Base-by-base conservation (phyloP, 1,284 basidiomycete genomes). In the Malassezia nana region DNA sequence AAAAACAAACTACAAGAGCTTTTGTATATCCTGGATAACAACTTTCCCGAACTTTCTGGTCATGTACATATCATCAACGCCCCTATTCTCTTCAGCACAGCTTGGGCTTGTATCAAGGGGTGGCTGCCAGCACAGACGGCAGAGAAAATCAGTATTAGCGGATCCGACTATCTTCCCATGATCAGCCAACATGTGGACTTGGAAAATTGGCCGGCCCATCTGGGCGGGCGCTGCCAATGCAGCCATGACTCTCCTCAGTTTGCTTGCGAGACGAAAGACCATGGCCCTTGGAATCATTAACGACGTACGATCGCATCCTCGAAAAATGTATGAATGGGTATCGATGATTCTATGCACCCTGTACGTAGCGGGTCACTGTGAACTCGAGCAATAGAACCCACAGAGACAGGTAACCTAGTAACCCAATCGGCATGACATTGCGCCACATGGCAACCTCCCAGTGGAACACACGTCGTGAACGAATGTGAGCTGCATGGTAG, bases 1-100 rank as follows among this genome's bases (percentile, higher is more conserved):
- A 64, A 65, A 25, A 53, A 52, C 2, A 63, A 72, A 45, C 52
- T 73, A n/a, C 69, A 73, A 35, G 50, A 63, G 31, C 55, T 73
- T 31, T 49, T 73, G 12, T 12, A 16, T 7, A 62, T 67, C 8
- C 52, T 73, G 4, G 70, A 73, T 26, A 61, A 64, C 44, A 73
- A 73, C 46, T 73, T 67, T 45, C 70, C 70, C 5, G 70, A 73
- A 39, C 50, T 73, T 3, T 56, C 50, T 0, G 70, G 70, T 0
- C 52, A 65, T n/a, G 66, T 73, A 9, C 69, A 70, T 52, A 70
- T 73, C 52, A 73, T 73, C 53, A 72, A 72, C 46, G 66, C 67
- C 12, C 68, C 67, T 2, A 64, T 62, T 41, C 64, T 69, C 40
- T 71, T 71, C 32, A 60, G 55, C 41, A 69, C 66, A 2, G 67